phyloP scores from a whole-genome alignment of 1,139 yeast genomes.

The Suhomyces ambrosiae region DNA sequence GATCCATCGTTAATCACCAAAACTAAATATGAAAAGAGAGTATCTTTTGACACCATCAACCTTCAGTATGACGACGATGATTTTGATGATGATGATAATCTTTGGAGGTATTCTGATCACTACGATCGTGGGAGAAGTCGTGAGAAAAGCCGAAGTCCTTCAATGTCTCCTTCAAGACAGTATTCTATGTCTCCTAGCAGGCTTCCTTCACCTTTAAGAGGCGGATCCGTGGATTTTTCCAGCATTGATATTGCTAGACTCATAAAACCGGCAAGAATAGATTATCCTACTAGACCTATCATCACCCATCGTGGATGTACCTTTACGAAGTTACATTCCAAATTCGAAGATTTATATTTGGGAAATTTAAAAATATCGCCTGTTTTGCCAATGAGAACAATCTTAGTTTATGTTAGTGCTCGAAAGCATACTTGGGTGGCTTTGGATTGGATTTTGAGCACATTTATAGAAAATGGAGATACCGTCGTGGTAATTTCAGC shows the following conservation, averaged over 20 bases:
- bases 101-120: conserved; percentile 5
- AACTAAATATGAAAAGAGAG: conserved; percentile 23
- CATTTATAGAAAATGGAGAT: conserved; percentile 62
- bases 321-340: conserved; percentile 46
- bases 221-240: conserved; percentile 9
- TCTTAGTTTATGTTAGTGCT: conserved; percentile 68
- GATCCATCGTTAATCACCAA: conserved; percentile 8
- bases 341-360: conserved; percentile 42
- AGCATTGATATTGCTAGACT: conserved; percentile 10
- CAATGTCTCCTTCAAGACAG: conserved; percentile 19
- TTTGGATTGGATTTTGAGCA: conserved; percentile 63
- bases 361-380: conserved; percentile 39
- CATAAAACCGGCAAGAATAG: conserved; percentile 13
- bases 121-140: conserved; percentile 16
- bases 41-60: conserved; percentile 51
- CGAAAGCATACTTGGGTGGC: conserved; percentile 81
- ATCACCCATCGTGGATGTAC: conserved; percentile 56
- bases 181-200: conserved; percentile 13
- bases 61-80: conserved; percentile 29
- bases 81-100: conserved; percentile 20
- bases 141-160: conserved; percentile 14
- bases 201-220: conserved; percentile 16
- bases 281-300: conserved; percentile 56
- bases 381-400: conserved; percentile 52
- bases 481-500: conserved; percentile 59